Conservation (phyloP, 176 grass and related monocot genomes). For the Tillandsia fasciculata region DNA sequence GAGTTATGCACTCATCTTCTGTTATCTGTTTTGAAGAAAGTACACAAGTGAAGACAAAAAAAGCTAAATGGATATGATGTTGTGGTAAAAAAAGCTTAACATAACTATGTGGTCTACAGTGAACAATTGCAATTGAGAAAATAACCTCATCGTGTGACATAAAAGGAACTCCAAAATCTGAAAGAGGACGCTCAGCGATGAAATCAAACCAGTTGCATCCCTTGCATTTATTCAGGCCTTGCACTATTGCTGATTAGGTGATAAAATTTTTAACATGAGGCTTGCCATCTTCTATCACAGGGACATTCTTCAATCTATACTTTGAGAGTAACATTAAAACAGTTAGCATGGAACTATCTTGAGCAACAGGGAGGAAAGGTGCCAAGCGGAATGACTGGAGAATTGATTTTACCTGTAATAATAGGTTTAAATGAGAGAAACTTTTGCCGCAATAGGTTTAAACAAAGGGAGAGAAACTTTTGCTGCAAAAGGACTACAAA, state of each 20-base stretch:
- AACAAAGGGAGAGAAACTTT: too few species aligned
- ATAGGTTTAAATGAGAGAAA: neutral
- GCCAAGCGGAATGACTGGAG: constrained; percentile 48
- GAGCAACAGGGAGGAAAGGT: constrained; percentile 68
- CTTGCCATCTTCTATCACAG: constrained; percentile 58
- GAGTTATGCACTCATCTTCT: too few species aligned
- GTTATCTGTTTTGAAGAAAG: too few species aligned
- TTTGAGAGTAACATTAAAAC: too few species aligned
- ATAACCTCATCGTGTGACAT: constrained; percentile 78
- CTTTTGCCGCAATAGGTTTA: too few species aligned
- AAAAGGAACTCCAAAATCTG: constrained; percentile 89
- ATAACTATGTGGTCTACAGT: too few species aligned
- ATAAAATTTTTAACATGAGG: constrained; percentile 80
- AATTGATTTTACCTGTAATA: constrained; percentile 57
- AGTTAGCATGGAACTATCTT: neutral
- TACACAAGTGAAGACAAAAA: too few species aligned
- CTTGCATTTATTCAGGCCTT: constrained; percentile 76
- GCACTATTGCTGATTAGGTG: constrained; percentile 62
- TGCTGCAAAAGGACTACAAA: too few species aligned
- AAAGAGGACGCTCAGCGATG: constrained; percentile 57
- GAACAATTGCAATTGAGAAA: neutral
- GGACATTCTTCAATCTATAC: constrained; percentile 42
- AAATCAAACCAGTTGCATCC: constrained; percentile 96
- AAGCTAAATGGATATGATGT: too few species aligned
- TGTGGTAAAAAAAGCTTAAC: too few species aligned